Evolutionary conservation across 1,284 basidiomycete genomes (phyloP).

Genomic region (Melampsora occidentalis): DNA sequence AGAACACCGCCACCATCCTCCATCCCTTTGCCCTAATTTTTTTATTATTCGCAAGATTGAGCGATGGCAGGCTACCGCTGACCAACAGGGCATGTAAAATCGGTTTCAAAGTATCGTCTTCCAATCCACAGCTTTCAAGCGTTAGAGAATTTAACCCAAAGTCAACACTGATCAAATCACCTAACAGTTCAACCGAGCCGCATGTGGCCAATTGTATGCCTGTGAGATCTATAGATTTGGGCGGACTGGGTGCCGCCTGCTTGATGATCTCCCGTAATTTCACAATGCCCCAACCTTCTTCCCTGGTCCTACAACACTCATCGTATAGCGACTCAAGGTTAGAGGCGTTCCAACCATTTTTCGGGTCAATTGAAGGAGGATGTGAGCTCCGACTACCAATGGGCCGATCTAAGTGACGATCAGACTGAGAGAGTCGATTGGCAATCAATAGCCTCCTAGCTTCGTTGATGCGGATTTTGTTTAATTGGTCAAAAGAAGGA

Average conservation of each 20-base stretch:
- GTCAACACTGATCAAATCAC: constrained; percentile 82
- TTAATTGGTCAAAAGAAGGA: constrained; percentile 60
- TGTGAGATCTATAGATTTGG: constrained; percentile 68
- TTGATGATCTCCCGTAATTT: constrained; percentile 69
- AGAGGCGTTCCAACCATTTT: constrained; percentile 75
- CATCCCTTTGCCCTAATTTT: constrained; percentile 75
- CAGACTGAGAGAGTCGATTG: constrained; percentile 67
- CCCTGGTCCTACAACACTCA: constrained; percentile 73
- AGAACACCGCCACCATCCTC: constrained; percentile 74
- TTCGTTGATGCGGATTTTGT: constrained; percentile 78
- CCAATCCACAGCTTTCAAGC: constrained; percentile 73
- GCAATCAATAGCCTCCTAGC: constrained; percentile 74
- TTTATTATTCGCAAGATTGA: constrained; percentile 82
- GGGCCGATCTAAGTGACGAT: constrained; percentile 69
- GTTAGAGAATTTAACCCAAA: constrained; percentile 81
- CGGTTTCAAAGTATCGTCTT: constrained; percentile 80
- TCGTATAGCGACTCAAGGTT: constrained; percentile 75
- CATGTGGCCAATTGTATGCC: constrained; percentile 67
- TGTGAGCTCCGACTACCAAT: constrained; percentile 59
- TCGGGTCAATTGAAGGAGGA: constrained; percentile 57
- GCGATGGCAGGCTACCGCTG: constrained; percentile 72
- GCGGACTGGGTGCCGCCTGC: constrained; percentile 60
- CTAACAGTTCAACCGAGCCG: constrained; percentile 70
- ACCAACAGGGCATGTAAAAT: constrained; percentile 86
- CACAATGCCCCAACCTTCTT: constrained; percentile 64